These are phyloP conservation scores for Pulveroboletus sp. DNA, from an alignment of 1,284 basidiomycete genomes.

Conservation along the genomic window DNA sequence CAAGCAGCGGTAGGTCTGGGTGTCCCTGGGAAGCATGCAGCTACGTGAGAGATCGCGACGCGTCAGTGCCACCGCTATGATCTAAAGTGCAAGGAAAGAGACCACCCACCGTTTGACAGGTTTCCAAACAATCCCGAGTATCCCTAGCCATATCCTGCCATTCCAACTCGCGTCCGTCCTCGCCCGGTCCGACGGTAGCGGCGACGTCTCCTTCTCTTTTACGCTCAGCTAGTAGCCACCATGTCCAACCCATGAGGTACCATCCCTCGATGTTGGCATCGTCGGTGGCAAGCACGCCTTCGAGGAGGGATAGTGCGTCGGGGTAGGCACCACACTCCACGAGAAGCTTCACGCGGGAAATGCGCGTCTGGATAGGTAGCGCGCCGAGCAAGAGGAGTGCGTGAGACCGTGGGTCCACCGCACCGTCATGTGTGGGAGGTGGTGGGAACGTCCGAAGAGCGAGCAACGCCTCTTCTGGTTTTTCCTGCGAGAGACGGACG, in stretches of 20 bases:
- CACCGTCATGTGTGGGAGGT: not conserved
- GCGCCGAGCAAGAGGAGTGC: conserved; percentile 40
- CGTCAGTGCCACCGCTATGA: not conserved
- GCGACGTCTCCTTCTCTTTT: conserved; percentile 57
- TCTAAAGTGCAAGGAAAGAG: not conserved
- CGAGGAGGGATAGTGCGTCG: conserved; percentile 72
- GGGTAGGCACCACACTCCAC: conserved; percentile 73
- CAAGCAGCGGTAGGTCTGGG: conserved; percentile 77
- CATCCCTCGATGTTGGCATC: conserved; percentile 90
- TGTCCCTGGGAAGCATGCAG: conserved; percentile 73
- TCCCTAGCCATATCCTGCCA: conserved; percentile 84
- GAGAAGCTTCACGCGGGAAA: conserved; percentile 80
- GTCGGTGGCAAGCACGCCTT: conserved; percentile 80
- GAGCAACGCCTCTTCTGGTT: conserved; percentile 65
- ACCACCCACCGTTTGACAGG: conserved; percentile 69
- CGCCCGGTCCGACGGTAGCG: conserved; percentile 8
- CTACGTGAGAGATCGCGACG: conserved; percentile 42
- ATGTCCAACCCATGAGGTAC: conserved; percentile 95
- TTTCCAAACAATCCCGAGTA: conserved; percentile 79
- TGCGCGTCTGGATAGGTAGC: conserved; percentile 75
- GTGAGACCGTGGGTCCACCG: conserved; percentile 15
- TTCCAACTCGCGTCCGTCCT: conserved; percentile 55
- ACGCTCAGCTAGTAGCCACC: conserved; percentile 77
- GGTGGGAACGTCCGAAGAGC: conserved; percentile 58
- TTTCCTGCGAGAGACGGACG: conserved; percentile 86